phyloP scores from a whole-genome alignment of 495 filamentous ascomycete species.

The Tuber indicum region DNA sequence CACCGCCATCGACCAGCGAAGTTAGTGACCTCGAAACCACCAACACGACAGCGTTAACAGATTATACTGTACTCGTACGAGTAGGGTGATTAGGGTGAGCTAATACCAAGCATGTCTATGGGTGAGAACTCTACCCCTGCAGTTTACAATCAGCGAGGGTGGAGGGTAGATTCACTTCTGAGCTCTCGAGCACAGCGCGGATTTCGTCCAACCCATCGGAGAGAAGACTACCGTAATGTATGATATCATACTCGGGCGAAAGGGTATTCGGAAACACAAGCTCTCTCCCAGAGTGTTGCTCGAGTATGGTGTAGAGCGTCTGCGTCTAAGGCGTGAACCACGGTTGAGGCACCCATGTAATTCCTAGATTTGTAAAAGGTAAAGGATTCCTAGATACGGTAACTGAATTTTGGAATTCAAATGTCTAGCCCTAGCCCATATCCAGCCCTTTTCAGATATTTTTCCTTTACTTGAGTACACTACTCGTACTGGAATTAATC shows the following conservation, averaged over 20 bases:
- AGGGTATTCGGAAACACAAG: too few species aligned
- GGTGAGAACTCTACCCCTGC: neutral
- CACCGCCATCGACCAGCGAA: neutral
- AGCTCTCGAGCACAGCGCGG: neutral
- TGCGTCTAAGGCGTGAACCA: too few species aligned
- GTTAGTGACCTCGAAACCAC: neutral
- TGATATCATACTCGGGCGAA: neutral
- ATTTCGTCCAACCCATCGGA: neutral
- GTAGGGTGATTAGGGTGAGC: neutral
- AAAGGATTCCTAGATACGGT: too few species aligned
- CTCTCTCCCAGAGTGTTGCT: too few species aligned
- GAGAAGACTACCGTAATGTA: neutral
- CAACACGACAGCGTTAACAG: neutral
- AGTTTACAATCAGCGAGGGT: neutral
- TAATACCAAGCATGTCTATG: neutral
- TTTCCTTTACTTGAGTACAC: too few species aligned
- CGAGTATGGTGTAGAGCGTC: too few species aligned
- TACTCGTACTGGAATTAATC: too few species aligned
- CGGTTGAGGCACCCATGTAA: too few species aligned
- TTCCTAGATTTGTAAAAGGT: too few species aligned
- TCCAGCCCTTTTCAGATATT: too few species aligned
- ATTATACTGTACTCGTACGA: neutral
- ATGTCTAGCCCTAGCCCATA: too few species aligned
- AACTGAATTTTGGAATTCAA: too few species aligned
- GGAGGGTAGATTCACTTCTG: neutral